Percentiles rank a stretch among this genome's conserved stretches.
Evolutionary conservation across 176 grass and related monocot species (phyloP).

Genomic region (Avena eriantha): DNA sequence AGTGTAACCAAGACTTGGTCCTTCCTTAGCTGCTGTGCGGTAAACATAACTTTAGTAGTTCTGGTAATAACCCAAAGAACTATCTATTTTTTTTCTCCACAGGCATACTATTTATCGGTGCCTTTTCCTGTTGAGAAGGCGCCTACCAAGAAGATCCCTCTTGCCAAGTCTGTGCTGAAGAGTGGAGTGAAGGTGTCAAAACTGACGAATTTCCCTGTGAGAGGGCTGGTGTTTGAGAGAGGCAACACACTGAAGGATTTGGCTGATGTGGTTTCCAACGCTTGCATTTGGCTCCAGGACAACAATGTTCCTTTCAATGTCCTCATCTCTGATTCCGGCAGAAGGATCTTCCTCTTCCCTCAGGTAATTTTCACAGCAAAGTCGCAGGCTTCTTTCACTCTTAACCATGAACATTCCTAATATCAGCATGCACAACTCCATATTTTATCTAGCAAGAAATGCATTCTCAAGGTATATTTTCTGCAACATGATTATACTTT

Average conservation of each 20-base stretch:
- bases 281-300: conserved; percentile 73
- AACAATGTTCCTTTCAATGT: conserved; percentile 80
- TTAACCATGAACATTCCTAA: neutral
- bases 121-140: conserved; percentile 84
- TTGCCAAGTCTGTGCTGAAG: conserved; percentile 43
- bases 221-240: conserved; percentile 64
- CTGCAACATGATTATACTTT: neutral
- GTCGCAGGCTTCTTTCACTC: neutral
- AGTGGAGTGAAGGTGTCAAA: conserved; percentile 59
- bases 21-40: neutral
- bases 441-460: conserved; percentile 3
- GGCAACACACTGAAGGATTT: conserved; percentile 64
- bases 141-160: conserved; percentile 54
- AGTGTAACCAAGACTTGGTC: neutral
- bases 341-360: conserved; percentile 69
- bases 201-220: conserved; percentile 70
- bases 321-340: conserved; percentile 65
- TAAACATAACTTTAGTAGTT: neutral
- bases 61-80: neutral
- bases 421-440: neutral
- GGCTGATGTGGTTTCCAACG: conserved; percentile 61
- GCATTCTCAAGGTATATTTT: neutral
- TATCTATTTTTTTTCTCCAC: neutral
- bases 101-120: conserved; percentile 66
- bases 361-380: conserved; percentile 52